Base-by-base conservation (phyloP, 1,139 yeast genomes). In the Diutina catenulata region DNA sequence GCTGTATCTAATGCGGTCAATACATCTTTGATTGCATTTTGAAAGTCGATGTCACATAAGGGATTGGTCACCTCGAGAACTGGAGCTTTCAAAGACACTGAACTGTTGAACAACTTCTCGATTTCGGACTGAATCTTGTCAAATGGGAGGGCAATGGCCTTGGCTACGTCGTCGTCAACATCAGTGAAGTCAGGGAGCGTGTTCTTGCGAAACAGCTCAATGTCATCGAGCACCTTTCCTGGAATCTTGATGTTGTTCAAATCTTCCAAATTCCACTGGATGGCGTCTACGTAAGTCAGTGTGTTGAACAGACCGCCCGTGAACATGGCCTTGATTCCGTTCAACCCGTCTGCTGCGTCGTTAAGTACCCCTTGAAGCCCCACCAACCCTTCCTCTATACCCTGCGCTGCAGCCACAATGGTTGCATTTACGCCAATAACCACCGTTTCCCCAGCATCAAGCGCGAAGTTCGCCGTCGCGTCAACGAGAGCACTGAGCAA, bases 331-430 rank as follows among this genome's bases (percentile, higher is more conserved):
- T 31, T 31, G 5, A 31, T 19, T 16, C 25, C 35, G 13, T 31
- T 13, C 5, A n/a, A n/a, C 9, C 18, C 25, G 7, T 19, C 24
- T 3, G 35, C 35, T 13, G 21, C 6, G 6, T 16, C 6, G n/a
- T 31, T 31, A 9, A 31, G 25, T 13, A 31, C 35, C 13, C 5
- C 6, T 13, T 31, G 25, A 6, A 31, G 5, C 10, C 35, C 35
- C 4, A 11, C 15, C n/a, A 31, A 13, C 10, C 24, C 35, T 8
- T 19, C 24, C 8, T 31, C 24, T 9, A 31, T 31, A 8, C 35
- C 35, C n/a, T 31, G n/a, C 20, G 35, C 25, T 4, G 35, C 35
- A 13, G 35, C 35, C 8, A 31, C 25, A 11, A 31, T 14, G 13
- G 35, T 21, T 1, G 35, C 19, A 31, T 31, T 31, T 3, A 31